Conservation (phyloP, 2,329 filamentous ascomycete genomes). For the Polychaeton citri region DNA sequence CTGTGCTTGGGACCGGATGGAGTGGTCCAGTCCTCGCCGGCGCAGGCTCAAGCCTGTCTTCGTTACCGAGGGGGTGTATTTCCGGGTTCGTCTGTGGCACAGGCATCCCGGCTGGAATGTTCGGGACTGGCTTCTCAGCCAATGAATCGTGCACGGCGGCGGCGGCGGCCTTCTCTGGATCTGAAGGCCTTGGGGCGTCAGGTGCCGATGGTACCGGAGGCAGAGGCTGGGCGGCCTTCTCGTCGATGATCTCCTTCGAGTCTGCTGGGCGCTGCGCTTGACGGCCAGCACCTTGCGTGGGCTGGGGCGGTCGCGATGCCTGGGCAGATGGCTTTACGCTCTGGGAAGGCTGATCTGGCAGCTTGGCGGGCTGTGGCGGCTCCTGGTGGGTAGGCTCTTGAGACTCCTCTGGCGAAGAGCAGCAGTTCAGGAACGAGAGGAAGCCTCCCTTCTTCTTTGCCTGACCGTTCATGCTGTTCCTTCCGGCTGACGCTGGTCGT, state of each 20-base stretch:
- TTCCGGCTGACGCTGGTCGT: slow-evolving; percentile 18
- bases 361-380: slow-evolving; percentile 34
- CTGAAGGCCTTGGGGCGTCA: slow-evolving; percentile 4
- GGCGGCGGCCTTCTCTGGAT: slow-evolving; percentile 4
- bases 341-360: slow-evolving; percentile 24
- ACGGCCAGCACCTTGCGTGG: slow-evolving; percentile 38
- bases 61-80: slow-evolving; percentile 1
- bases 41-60: slow-evolving; percentile 2
- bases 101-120: slow-evolving; percentile 4
- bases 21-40: slow-evolving; percentile 1
- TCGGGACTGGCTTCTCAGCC: slow-evolving; percentile 8
- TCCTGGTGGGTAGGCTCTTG: slow-evolving; percentile 43
- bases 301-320: slow-evolving; percentile 35
- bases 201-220: slow-evolving; percentile 3
- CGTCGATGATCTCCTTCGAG: slow-evolving; percentile 32
- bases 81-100: slow-evolving; percentile 6
- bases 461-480: slow-evolving; percentile 18
- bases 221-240: slow-evolving; percentile 21
- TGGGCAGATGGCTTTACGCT: slow-evolving; percentile 27
- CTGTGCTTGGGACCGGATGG: slow-evolving; percentile 6
- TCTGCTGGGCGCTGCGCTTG: slow-evolving; percentile 34
- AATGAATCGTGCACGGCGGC: neutral
- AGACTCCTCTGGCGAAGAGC: slow-evolving; percentile 48
- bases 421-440: slow-evolving; percentile 50
- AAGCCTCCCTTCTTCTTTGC: slow-evolving; percentile 30